Evolutionary conservation across 768 basidiomycete species (phyloP), one percentile per base, ranked within the genome.

Genomic region (Ephemerocybe angulata): DNA sequence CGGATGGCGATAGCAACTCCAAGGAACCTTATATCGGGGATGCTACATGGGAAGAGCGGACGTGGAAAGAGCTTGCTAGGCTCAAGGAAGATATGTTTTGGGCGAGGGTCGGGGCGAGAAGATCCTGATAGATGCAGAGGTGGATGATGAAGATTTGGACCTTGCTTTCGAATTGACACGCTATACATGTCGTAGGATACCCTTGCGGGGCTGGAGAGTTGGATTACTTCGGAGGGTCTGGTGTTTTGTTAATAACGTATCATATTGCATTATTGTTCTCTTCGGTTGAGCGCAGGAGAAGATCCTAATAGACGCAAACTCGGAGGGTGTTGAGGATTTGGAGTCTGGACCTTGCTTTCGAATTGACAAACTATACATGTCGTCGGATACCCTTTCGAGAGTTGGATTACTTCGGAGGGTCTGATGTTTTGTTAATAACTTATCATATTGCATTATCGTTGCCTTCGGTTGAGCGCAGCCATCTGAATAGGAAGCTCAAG

Each of bases 21-120:
- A 64, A 53, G 56, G 74, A 74, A 15, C 70, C 72, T 27, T 89
- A 80, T 56, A 76, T 89, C 25, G 80, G 84, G 13, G 82, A 88
- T 43, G 71, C 77, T 27, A 88, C 86, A 3, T 93, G 92, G 91
- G 91, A 93, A 67, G 91, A 93, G 65, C 77, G 84, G 49, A 85
- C 87, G 21, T 93, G 90, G 90, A 87, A 85, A 63, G 88, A 91
- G 70, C 66, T 94, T 19, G 76, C 83, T 17, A 76, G 76, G 41
- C 66, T 94, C 59, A 81, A 84, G 56, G 89, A 93, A 67, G 86
- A 88, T 40, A 88, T 93, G 88, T 93, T 89, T 66, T 93, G 84
- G 87, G 87, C 90, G 21, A 73, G 92, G 52, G 70, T 91, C 44
- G 91, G 91, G 0, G 83, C 78, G 0, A 48, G 72, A 21, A 63